These are phyloP conservation scores for Paracoccidioides lutzii DNA, from an alignment of 2,329 filamentous ascomycete species.

Conservation along the genomic window DNA sequence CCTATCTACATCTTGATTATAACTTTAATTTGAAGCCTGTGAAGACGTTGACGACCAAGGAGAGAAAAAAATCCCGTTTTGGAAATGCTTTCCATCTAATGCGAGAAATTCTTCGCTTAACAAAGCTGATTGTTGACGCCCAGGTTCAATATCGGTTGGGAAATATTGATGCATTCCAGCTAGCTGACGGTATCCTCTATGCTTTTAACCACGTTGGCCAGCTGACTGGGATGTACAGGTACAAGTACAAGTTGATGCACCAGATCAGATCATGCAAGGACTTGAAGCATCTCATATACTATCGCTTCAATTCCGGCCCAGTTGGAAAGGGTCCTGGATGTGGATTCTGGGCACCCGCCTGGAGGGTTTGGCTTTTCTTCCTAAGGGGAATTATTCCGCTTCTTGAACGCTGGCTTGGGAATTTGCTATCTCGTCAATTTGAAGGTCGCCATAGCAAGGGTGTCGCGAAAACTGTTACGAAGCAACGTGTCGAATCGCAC, in stretches of 20 bases:
- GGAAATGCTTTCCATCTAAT: slow-evolving; percentile 98
- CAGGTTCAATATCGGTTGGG: slow-evolving; percentile 96
- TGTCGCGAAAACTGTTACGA: slow-evolving; percentile 96
- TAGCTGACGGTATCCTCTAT: slow-evolving; percentile 96
- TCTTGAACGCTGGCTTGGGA: slow-evolving; percentile 92
- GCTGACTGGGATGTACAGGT: slow-evolving; percentile 97
- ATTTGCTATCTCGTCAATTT: slow-evolving; percentile 90
- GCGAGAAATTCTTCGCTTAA: slow-evolving; percentile 90
- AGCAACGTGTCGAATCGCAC: slow-evolving; percentile 96
- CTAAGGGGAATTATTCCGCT: slow-evolving; percentile 97
- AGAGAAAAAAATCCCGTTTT: slow-evolving; percentile 97
- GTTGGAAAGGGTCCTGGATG: slow-evolving; percentile 96
- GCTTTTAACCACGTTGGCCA: slow-evolving; percentile 99
- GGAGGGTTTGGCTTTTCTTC: slow-evolving; percentile 98
- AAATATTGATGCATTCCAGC: slow-evolving; percentile 97
- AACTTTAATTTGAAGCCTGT: slow-evolving; percentile 99
- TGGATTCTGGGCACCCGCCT: slow-evolving; percentile 97
- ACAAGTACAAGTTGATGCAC: slow-evolving; percentile 99
- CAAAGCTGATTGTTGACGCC: slow-evolving; percentile 94
- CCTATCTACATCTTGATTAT: slow-evolving; percentile 95
- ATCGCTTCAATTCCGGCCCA: slow-evolving; percentile 91
- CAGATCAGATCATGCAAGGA: slow-evolving; percentile 99
- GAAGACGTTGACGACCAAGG: slow-evolving; percentile 95
- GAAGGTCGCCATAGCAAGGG: slow-evolving; percentile 98
- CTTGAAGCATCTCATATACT: slow-evolving; percentile 97